Evolutionary conservation across 2,329 filamentous ascomycete genomes (phyloP).

Genomic region (Cordyceps cicadae): DNA sequence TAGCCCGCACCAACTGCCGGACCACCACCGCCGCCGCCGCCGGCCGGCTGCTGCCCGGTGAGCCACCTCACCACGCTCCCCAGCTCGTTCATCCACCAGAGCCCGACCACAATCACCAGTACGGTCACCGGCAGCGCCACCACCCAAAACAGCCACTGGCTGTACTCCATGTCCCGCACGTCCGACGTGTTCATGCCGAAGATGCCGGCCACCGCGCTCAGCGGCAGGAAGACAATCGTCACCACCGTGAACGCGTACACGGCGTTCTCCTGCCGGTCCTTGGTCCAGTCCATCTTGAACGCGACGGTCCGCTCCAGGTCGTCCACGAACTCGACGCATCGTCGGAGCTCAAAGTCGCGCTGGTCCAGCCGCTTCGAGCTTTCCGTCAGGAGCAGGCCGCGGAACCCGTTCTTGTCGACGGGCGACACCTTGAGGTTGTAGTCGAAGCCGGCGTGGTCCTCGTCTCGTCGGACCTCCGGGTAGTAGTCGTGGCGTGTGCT

Average conservation of each 20-base stretch:
- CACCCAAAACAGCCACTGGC: constrained; percentile 43
- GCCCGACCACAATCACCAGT: constrained; percentile 28
- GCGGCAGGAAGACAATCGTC: constrained; percentile 40
- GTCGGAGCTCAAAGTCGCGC: constrained; percentile 26
- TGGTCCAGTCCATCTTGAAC: constrained; percentile 32
- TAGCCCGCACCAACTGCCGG: background rate
- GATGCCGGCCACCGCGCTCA: constrained; percentile 38
- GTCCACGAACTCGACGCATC: constrained; percentile 22
- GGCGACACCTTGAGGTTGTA: constrained; percentile 27
- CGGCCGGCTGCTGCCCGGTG: constrained; percentile 12
- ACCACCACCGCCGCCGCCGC: background rate
- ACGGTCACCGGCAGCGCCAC: constrained; percentile 39
- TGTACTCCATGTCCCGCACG: constrained; percentile 38
- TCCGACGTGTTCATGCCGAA: constrained; percentile 48
- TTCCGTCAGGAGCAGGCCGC: constrained; percentile 32
- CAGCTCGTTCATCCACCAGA: constrained; percentile 37
- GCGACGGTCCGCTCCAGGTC: constrained; percentile 23
- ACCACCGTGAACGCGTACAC: constrained; percentile 43
- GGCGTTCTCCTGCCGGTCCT: constrained; percentile 38
- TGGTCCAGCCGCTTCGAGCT: constrained; percentile 30
- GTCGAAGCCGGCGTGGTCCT: constrained; percentile 15
- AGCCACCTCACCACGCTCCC: constrained; percentile 26
- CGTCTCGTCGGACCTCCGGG: constrained; percentile 18
- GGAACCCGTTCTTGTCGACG: constrained; percentile 29
- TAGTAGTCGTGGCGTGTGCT: constrained; percentile 6